Evolutionary conservation across 1,139 yeast genomes (phyloP).

Genomic region (Debaryomyces subglobosus): DNA sequence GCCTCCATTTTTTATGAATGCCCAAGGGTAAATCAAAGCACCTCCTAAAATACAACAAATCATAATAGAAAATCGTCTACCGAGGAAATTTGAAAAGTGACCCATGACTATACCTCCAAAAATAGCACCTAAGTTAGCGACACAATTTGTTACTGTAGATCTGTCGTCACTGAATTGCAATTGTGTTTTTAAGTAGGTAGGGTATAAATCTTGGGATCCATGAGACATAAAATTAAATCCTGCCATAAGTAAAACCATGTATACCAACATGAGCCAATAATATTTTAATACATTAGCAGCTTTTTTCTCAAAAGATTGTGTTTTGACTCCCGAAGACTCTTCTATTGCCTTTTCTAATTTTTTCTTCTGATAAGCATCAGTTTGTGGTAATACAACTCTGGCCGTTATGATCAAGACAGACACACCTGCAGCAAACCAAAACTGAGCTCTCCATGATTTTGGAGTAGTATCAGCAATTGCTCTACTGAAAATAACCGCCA

Average conservation of each 20-base stretch:
- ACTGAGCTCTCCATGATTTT: slow-evolving; percentile 30
- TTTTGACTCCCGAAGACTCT: slow-evolving; percentile 6
- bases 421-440: slow-evolving; percentile 35
- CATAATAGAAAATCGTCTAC: slow-evolving; percentile 54
- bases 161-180: slow-evolving; percentile 51
- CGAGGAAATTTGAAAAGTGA: slow-evolving; percentile 59
- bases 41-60: slow-evolving; percentile 62
- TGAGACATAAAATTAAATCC: slow-evolving; percentile 60
- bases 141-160: slow-evolving; percentile 67
- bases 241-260: slow-evolving; percentile 28
- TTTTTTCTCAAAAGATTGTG: slow-evolving; percentile 9
- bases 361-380: slow-evolving; percentile 9
- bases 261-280: slow-evolving; percentile 28
- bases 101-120: slow-evolving; percentile 67
- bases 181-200: slow-evolving; percentile 62
- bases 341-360: slow-evolving; percentile 7
- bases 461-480: slow-evolving; percentile 32
- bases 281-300: slow-evolving; percentile 19
- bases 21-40: slow-evolving; percentile 66
- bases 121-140: slow-evolving; percentile 73
- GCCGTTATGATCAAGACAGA: slow-evolving; percentile 25
- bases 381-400: slow-evolving; percentile 21
- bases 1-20: slow-evolving; percentile 45
- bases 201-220: slow-evolving; percentile 75
- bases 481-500: slow-evolving; percentile 46